Evolutionary conservation across 495 filamentous ascomycete genomes (phyloP), one percentile per base, ranked within the genome.

Genomic region (Xylaria curta): DNA sequence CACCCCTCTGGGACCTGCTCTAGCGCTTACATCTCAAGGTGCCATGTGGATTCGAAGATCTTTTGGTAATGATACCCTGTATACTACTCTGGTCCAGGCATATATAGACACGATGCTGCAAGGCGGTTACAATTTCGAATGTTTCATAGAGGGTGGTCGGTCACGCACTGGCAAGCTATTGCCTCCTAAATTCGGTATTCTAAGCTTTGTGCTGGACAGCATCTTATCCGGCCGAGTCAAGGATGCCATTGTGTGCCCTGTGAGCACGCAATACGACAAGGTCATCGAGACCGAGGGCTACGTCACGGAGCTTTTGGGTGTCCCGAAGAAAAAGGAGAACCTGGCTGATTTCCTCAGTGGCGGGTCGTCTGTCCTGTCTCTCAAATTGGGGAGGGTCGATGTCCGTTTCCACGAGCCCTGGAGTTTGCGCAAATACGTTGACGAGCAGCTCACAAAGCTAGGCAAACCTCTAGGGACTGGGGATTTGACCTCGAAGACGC

Each of bases 231-330:
- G 95, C n/a, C 87, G 94, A 1, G 93, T 97, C 3, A 85, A 95
- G 68, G 96, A 99, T 79, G 92, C 93, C 19, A 92, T 97, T 36
- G 91, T 99, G 56, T 97, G 94, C 75, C 95, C 95, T 3, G 96
- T 99, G 38, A 95, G 92, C 79, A 97, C 94, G 2, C 96, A 98
- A 76, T 99, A 99, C 78, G 96, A 99, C 86, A 99, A 98, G 75
- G 96, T 99, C 61, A 93, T 99, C 60, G 96, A 99, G 80, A 97
- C 95, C 9, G 95, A 98, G 76, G 96, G 93, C 21, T 99, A 98
- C 77, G 94, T 98, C 63, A 94, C 89, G 65, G 96, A 98, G 79
- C 89, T 99, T 4, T 86, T 99, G 4, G 96, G 96, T 28, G 90
- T 96, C 54, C 96, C 96, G 0, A 98, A 99, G 78, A 92, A 91